Conservation (phyloP, 352 stramenopile species). For the Phytophthora quininea region DNA sequence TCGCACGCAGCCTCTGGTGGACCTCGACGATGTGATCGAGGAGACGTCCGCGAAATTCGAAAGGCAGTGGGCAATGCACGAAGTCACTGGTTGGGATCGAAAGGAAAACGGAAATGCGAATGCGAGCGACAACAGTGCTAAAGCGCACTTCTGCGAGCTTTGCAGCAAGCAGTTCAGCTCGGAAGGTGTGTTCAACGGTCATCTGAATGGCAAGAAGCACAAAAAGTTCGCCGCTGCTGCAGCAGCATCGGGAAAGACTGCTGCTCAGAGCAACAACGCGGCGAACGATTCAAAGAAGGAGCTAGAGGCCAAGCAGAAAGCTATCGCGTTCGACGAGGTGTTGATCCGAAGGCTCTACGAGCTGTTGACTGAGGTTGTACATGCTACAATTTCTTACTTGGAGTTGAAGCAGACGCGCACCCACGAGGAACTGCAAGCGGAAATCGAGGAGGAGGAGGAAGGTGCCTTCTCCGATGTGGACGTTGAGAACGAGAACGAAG, state of each 20-base stretch:
- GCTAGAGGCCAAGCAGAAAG: constrained; percentile 38
- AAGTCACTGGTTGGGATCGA: constrained; percentile 64
- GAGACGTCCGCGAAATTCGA: constrained; percentile 86
- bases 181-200: constrained; percentile 70
- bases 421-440: constrained; percentile 85
- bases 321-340: constrained; percentile 74
- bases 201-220: constrained; percentile 83
- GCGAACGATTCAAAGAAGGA: no score
- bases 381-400: constrained; percentile 84
- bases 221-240: constrained; percentile 65
- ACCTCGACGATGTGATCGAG: constrained; percentile 84
- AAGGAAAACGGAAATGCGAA: constrained; percentile 2
- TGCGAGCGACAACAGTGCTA: constrained; percentile 9
- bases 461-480: constrained; percentile 83
- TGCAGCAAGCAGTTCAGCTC: constrained; percentile 83
- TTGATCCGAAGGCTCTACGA: constrained; percentile 76
- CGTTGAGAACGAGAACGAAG: constrained; percentile 66
- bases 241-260: background rate
- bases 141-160: constrained; percentile 56
- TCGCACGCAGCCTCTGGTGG: constrained; percentile 87
- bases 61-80: constrained; percentile 75
- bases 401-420: constrained; percentile 90
- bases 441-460: constrained; percentile 89
- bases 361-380: constrained; percentile 83
- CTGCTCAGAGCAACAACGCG: no score